Conservation (phyloP, 2,329 filamentous ascomycete genomes). For the Monosporascus sp. region DNA sequence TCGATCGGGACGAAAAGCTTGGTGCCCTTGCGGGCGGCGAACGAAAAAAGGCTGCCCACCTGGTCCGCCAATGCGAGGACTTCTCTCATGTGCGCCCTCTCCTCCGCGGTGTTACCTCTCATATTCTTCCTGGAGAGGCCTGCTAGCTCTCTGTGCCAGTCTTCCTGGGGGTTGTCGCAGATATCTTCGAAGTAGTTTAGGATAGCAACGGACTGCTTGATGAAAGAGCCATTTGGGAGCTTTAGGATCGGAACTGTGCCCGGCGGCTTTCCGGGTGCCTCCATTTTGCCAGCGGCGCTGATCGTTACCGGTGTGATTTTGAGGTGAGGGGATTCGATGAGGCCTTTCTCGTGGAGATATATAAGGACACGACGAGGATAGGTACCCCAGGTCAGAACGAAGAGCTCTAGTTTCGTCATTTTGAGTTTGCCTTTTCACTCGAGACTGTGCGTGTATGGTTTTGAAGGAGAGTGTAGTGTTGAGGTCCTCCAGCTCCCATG, state of each 20-base stretch:
- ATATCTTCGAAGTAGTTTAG: constrained; percentile 19
- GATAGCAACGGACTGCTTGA: constrained; percentile 18
- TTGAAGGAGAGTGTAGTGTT: no score
- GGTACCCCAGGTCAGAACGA: constrained; percentile 2
- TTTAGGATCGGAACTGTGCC: constrained; percentile 13
- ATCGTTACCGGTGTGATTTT: constrained; percentile 3
- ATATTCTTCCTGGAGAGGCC: constrained; percentile 1
- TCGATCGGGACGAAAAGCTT: not conserved
- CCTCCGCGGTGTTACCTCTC: not conserved
- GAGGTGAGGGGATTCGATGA: constrained; percentile 4
- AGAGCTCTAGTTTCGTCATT: constrained; percentile 5
- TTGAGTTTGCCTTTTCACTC: no score
- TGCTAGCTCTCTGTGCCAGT: constrained; percentile 10
- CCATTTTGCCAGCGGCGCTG: not conserved
- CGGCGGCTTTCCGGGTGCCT: constrained; percentile 15
- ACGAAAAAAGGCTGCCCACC: not conserved
- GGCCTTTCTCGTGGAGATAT: constrained; percentile 8
- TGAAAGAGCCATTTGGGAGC: constrained; percentile 13
- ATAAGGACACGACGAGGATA: constrained; percentile 6
- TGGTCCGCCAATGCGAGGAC: constrained; percentile 1
- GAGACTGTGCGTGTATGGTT: no score
- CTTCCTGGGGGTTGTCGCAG: constrained; percentile 11
- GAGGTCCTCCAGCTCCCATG: no score
- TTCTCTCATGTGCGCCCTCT: constrained; percentile 1
- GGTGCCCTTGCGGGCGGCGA: constrained; percentile 4